Percentiles rank a stretch among this genome's conserved stretches.
phyloP scores from a whole-genome alignment of 495 filamentous ascomycete species.

The Parmelia sp. region DNA sequence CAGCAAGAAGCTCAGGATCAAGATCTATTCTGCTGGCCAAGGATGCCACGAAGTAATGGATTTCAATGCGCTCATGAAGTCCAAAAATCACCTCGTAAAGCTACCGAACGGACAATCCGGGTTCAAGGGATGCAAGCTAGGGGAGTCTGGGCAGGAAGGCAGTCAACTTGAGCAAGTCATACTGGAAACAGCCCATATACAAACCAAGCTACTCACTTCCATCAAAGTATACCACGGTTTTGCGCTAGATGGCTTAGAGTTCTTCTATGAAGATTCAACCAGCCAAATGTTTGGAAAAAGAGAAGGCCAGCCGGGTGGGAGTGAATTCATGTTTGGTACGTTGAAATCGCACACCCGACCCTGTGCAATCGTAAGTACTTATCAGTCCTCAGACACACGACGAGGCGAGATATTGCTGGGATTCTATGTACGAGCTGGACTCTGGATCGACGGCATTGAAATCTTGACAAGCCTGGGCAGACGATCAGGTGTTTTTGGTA shows the following conservation, averaged over 20 bases:
- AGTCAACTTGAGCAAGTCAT: conserved; percentile 68
- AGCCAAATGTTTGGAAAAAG: conserved; percentile 85
- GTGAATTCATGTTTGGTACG: conserved; percentile 71
- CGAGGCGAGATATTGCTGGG: conserved; percentile 82
- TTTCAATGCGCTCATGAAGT: conserved; percentile 53
- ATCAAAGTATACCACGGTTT: conserved; percentile 73
- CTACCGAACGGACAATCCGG: conserved; percentile 66
- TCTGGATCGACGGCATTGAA: conserved; percentile 87
- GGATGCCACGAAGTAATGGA: conserved; percentile 70
- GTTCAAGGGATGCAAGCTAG: conserved; percentile 72
- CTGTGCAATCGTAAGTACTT: conserved; percentile 22
- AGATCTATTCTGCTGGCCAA: conserved; percentile 66
- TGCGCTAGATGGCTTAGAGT: conserved; percentile 82
- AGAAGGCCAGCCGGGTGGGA: conserved; percentile 67
- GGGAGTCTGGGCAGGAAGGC: conserved; percentile 63
- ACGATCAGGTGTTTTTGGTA: conserved; percentile 80
- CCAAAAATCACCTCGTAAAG: conserved; percentile 65
- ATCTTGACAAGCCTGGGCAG: conserved; percentile 83
- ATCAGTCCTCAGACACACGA: conserved; percentile 56
- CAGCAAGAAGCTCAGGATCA: conserved; percentile 56
- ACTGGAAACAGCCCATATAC: conserved; percentile 59
- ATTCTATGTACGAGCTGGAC: conserved; percentile 74
- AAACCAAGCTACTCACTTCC: conserved; percentile 66
- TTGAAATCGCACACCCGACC: not conserved
- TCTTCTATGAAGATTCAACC: conserved; percentile 82